These are phyloP conservation scores for Grammothele lineata DNA, from an alignment of 768 basidiomycete genomes.

Conservation along the genomic window DNA sequence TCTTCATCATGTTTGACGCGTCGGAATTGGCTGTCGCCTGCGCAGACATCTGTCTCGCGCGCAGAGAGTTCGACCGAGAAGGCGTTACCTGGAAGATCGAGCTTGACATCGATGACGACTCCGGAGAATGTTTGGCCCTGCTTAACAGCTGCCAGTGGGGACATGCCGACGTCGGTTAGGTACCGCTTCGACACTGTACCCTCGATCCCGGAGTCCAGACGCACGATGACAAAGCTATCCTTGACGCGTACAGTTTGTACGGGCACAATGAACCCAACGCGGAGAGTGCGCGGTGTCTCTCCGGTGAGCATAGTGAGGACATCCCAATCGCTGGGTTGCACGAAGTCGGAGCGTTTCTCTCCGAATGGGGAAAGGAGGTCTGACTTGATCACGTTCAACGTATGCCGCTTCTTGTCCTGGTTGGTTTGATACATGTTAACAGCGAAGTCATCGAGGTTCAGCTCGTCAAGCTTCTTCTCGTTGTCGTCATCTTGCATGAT, in stretches of 20 bases:
- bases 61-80: slow-evolving; percentile 76
- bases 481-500: slow-evolving; percentile 83
- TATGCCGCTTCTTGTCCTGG: slow-evolving; percentile 83
- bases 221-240: slow-evolving; percentile 50
- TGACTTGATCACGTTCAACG: slow-evolving; percentile 81
- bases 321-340: slow-evolving; percentile 65
- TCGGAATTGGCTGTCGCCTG: slow-evolving; percentile 61
- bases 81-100: slow-evolving; percentile 53
- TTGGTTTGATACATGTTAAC: slow-evolving; percentile 84
- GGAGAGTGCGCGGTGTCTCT: slow-evolving; percentile 77
- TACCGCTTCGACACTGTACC: slow-evolving; percentile 64
- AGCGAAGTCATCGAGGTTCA: slow-evolving; percentile 95
- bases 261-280: slow-evolving; percentile 77
- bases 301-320: slow-evolving; percentile 94
- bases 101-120: slow-evolving; percentile 69
- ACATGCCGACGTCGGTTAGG: slow-evolving; percentile 35
- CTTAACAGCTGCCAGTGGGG: slow-evolving; percentile 45
- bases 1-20: slow-evolving; percentile 52
- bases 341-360: slow-evolving; percentile 68
- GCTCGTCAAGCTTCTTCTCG: slow-evolving; percentile 77
- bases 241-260: slow-evolving; percentile 60
- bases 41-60: slow-evolving; percentile 54
- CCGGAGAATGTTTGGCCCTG: slow-evolving; percentile 80
- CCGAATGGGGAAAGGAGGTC: slow-evolving; percentile 80
- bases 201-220: slow-evolving; percentile 92